A percentile compares a stretch with the other conserved stretches of the same genome.
Evolutionary conservation across 139 green algal genomes (phyloP).

Genomic region (Micractinium sp.): DNA sequence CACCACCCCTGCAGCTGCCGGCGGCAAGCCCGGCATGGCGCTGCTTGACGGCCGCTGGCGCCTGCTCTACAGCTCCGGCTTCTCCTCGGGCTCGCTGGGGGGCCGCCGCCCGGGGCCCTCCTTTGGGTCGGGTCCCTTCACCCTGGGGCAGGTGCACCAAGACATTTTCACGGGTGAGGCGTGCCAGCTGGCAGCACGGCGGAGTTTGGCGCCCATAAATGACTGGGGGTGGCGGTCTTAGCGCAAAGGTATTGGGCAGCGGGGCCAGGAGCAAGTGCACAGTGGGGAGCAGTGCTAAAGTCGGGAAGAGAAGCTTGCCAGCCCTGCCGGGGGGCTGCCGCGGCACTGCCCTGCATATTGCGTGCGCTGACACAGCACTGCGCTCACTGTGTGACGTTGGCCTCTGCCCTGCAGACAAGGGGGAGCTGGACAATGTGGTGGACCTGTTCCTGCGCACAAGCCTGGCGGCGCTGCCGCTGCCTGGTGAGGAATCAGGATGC

Average conservation of each 20-base stretch:
- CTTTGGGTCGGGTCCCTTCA: constrained; percentile 50
- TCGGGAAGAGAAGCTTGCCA: no score
- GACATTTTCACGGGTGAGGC: constrained; percentile 34
- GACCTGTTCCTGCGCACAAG: constrained; percentile 25
- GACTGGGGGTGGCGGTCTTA: neutral
- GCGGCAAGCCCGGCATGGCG: constrained; percentile 39
- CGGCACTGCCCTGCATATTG: neutral
- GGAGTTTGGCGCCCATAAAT: neutral
- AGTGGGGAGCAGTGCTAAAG: no score
- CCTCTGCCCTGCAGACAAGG: neutral
- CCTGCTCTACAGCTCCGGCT: constrained; percentile 59
- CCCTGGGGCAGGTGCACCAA: constrained; percentile 62
- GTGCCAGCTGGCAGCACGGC: no score
- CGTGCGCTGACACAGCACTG: neutral
- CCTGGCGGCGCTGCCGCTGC: constrained; percentile 17
- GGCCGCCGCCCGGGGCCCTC: constrained; percentile 61
- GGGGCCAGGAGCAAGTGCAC: no score
- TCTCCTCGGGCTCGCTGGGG: constrained; percentile 61
- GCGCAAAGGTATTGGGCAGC: neutral
- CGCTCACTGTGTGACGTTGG: neutral
- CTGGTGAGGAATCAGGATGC: no score
- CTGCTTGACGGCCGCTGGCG: constrained; percentile 58
- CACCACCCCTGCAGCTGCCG: neutral
- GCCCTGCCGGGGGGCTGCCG: no score
- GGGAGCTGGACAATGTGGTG: constrained; percentile 46